Evolutionary conservation across 2,329 filamentous ascomycete species (phyloP).

Genomic region (Aspergillus sp.): DNA sequence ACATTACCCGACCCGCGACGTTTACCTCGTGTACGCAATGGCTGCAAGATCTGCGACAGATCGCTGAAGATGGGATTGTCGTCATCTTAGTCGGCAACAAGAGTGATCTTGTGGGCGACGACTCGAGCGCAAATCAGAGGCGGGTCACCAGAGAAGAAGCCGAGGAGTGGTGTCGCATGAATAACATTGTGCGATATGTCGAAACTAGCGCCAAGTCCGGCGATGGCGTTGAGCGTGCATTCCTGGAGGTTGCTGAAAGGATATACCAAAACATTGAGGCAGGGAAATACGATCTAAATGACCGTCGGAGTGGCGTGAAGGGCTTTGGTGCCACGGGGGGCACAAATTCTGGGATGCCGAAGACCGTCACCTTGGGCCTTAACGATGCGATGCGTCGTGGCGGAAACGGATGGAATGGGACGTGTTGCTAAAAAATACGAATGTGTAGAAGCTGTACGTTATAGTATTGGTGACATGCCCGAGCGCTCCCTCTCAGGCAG

Average conservation of each 20-base stretch:
- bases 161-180: slow-evolving; percentile 80
- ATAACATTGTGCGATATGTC: slow-evolving; percentile 88
- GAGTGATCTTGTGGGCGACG: slow-evolving; percentile 67
- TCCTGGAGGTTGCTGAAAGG: slow-evolving; percentile 87
- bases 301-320: slow-evolving; percentile 89
- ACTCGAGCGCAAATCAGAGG: slow-evolving; percentile 53
- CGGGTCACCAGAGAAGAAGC: slow-evolving; percentile 82
- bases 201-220: slow-evolving; percentile 96
- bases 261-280: slow-evolving; percentile 98
- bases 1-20: slow-evolving; percentile 81
- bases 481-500: no score
- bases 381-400: slow-evolving; percentile 48
- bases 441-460: not conserved
- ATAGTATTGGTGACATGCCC: not conserved
- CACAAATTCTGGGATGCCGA: slow-evolving; percentile 32
- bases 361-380: slow-evolving; percentile 45
- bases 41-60: slow-evolving; percentile 90
- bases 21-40: slow-evolving; percentile 88
- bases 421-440: slow-evolving; percentile 35
- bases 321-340: slow-evolving; percentile 47
- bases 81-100: slow-evolving; percentile 97
- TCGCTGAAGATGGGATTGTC: slow-evolving; percentile 93
- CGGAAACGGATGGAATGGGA: slow-evolving; percentile 34
- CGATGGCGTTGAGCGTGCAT: slow-evolving; percentile 89
- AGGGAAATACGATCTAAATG: slow-evolving; percentile 90